phyloP scores from a whole-genome alignment of 192 early-diverging fungal species.

The Umbelopsis sp. region DNA sequence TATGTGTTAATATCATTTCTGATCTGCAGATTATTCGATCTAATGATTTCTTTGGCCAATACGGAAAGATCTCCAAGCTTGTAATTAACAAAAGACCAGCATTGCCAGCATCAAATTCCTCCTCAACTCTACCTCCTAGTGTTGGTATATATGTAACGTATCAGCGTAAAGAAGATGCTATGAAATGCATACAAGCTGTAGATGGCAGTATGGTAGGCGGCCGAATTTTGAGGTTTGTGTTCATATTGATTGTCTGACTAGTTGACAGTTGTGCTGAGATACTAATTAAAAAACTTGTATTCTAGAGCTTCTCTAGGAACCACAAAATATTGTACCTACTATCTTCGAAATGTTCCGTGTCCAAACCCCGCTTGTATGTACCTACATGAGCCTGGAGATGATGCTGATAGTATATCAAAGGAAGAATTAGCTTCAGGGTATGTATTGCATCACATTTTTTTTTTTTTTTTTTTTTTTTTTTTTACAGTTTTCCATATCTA shows the following conservation, averaged over 20 bases:
- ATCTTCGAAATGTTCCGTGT: slow-evolving; percentile 86
- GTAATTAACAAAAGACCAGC: slow-evolving; percentile 82
- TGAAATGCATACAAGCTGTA: slow-evolving; percentile 89
- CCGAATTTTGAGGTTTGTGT: slow-evolving; percentile 71
- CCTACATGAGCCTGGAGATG: slow-evolving; percentile 91
- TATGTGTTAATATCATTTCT: background rate
- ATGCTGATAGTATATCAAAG: slow-evolving; percentile 90
- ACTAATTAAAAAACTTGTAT: background rate
- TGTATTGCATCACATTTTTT: slow-evolving; percentile 13
- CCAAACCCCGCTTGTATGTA: slow-evolving; percentile 96
- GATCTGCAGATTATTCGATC: slow-evolving; percentile 61
- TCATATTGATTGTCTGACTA: background rate
- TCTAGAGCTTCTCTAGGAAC: slow-evolving; percentile 92
- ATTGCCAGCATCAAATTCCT: slow-evolving; percentile 32
- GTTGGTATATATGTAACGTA: slow-evolving; percentile 95
- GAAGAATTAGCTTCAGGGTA: slow-evolving; percentile 84
- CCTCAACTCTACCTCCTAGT: slow-evolving; percentile 43
- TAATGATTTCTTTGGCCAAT: slow-evolving; percentile 97
- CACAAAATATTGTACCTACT: slow-evolving; percentile 98
- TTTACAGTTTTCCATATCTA: background rate
- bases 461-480: background rate
- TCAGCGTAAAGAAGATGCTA: slow-evolving; percentile 88
- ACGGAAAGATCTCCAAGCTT: slow-evolving; percentile 94
- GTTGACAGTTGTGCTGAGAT: background rate
- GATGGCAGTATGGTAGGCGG: slow-evolving; percentile 91